These are phyloP conservation scores for Voacanga thouarsii DNA, from an alignment of 257 asterid genomes.

Conservation along the genomic window DNA sequence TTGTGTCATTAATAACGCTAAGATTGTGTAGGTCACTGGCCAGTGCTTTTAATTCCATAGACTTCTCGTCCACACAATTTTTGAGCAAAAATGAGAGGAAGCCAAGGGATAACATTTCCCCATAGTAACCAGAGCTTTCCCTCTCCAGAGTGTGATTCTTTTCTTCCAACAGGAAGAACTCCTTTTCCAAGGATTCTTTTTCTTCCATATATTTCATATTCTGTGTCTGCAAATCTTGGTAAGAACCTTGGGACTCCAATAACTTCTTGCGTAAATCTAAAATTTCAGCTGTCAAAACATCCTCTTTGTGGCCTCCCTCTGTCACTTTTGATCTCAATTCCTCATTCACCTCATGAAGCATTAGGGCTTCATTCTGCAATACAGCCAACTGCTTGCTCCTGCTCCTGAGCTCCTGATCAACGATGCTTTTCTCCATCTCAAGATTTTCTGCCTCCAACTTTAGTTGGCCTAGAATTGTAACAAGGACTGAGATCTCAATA, in stretches of 20 bases:
- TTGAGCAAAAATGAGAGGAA: conserved; percentile 50
- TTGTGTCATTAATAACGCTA: conserved; percentile 35
- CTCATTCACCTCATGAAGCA: conserved; percentile 48
- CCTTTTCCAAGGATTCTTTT: conserved; percentile 43
- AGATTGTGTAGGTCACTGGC: conserved; percentile 40
- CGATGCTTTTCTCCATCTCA: conserved; percentile 41
- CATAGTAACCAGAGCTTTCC: conserved; percentile 46
- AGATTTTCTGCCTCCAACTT: conserved; percentile 37
- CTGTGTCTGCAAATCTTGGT: conserved; percentile 43
- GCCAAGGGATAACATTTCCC: conserved; percentile 48
- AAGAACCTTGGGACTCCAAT: conserved; percentile 35
- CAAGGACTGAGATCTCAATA: conserved; percentile 57
- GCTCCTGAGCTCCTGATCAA: conserved; percentile 41
- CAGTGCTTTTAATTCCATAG: conserved; percentile 41
- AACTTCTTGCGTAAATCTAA: conserved; percentile 43
- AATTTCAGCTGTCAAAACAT: conserved; percentile 37
- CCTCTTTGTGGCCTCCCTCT: conserved; percentile 49
- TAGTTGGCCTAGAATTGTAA: conserved; percentile 58
- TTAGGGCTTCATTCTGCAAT: conserved; percentile 43
- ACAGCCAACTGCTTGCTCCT: conserved; percentile 36
- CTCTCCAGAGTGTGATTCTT: conserved; percentile 46
- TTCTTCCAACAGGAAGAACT: conserved; percentile 40
- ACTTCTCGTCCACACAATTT: conserved; percentile 51
- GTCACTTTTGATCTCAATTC: conserved; percentile 42
- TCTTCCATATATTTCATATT: conserved; percentile 40